Percentiles rank a stretch among this genome's conserved stretches.
Conservation (phyloP, 1,284 basidiomycete genomes). For the Psilocybe mexicana region DNA sequence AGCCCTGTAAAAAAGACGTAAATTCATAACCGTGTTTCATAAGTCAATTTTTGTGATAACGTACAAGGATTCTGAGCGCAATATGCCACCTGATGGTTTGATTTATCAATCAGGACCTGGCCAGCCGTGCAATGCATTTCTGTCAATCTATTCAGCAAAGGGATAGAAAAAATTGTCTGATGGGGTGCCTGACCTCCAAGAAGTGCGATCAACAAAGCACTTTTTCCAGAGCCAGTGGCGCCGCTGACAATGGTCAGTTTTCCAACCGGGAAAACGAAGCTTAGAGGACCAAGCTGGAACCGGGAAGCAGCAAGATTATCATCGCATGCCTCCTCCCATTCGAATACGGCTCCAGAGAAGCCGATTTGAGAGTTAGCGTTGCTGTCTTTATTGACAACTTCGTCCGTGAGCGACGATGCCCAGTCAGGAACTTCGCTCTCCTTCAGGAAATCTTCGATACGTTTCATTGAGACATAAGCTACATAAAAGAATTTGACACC, state of each 20-base stretch:
- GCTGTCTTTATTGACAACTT: slow-evolving; percentile 4
- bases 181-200: slow-evolving; percentile 53
- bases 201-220: slow-evolving; percentile 64
- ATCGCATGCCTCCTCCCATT: slow-evolving; percentile 50
- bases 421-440: slow-evolving; percentile 68
- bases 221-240: slow-evolving; percentile 80
- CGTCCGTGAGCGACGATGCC: slow-evolving; percentile 52
- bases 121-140: slow-evolving; percentile 74
- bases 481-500: slow-evolving; percentile 9
- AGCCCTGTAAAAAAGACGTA: slow-evolving; percentile 44
- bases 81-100: slow-evolving; percentile 60
- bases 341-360: slow-evolving; percentile 54
- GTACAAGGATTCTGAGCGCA: slow-evolving; percentile 69
- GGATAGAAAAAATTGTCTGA: slow-evolving; percentile 8
- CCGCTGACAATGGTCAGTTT: slow-evolving; percentile 71
- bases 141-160: slow-evolving; percentile 25
- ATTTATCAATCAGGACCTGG: slow-evolving; percentile 62
- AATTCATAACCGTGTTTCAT: not conserved
- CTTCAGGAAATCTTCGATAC: slow-evolving; percentile 61
- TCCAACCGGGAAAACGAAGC: slow-evolving; percentile 58
- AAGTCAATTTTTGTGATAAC: slow-evolving; percentile 16
- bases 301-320: slow-evolving; percentile 31
- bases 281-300: slow-evolving; percentile 59
- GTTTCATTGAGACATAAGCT: slow-evolving; percentile 73
- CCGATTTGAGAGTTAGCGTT: slow-evolving; percentile 38